Conservation (phyloP, 257 asterid genomes). For the Cynanchum wilfordii region DNA sequence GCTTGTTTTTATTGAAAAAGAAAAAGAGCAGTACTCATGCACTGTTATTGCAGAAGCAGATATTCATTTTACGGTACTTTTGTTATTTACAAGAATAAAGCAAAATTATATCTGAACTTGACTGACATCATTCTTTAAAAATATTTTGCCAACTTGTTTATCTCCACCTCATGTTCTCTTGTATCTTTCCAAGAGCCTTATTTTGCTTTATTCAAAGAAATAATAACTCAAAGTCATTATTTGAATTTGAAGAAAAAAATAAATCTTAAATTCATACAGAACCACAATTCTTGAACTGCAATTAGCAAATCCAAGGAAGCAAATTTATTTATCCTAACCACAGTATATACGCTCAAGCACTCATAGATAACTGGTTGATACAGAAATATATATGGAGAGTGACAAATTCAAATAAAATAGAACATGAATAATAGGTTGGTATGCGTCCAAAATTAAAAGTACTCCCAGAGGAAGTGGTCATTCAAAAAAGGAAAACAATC, state of each 20-base stretch:
- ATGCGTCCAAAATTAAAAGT: background rate
- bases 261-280: background rate
- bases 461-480: constrained; percentile 1
- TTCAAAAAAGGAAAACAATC: background rate
- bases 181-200: background rate
- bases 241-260: background rate
- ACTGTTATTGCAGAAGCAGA: too few relatives aligned
- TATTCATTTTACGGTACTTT: too few relatives aligned
- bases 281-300: background rate
- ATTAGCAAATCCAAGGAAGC: background rate
- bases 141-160: background rate
- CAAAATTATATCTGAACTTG: too few relatives aligned
- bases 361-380: background rate
- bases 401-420: background rate
- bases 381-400: background rate
- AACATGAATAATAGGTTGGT: background rate
- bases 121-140: background rate
- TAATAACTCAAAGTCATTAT: background rate
- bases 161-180: background rate
- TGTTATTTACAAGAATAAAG: too few relatives aligned
- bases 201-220: background rate
- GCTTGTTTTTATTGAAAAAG: too few relatives aligned
- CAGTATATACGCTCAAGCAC: background rate
- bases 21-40: too few relatives aligned
- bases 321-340: background rate